phyloP scores from a whole-genome alignment of 2,329 filamentous ascomycete species.

The Byssoonygena ceratinophila region DNA sequence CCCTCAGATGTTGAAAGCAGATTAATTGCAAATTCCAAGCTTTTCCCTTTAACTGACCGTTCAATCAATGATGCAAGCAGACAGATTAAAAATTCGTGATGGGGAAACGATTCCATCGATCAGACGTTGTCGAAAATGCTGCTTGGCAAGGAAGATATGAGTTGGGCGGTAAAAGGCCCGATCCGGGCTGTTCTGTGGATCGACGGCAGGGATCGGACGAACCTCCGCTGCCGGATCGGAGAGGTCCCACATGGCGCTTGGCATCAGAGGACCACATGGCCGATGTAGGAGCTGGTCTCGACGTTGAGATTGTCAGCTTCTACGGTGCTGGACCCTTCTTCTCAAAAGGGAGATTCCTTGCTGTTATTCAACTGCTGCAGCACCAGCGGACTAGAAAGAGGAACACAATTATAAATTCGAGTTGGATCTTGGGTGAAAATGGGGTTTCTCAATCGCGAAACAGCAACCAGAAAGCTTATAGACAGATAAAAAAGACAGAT shows the following conservation, averaged over 20 bases:
- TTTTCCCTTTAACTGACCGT: no score
- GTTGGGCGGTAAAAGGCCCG: neutral
- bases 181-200: constrained; percentile 2
- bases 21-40: no score
- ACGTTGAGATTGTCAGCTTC: neutral
- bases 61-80: no score
- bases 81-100: no score
- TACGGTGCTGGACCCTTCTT: neutral
- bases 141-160: neutral
- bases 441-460: neutral
- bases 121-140: neutral
- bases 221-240: neutral
- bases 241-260: neutral
- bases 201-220: constrained; percentile 3
- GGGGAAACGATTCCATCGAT: no score
- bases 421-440: neutral
- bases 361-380: neutral
- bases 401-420: neutral
- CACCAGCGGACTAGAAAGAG: neutral
- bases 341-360: neutral
- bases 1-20: no score
- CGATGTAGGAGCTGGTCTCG: neutral
- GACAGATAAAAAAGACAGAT: neutral
- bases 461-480: neutral
- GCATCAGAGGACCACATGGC: neutral